phyloP scores from a whole-genome alignment of 345 rosid species.

The Lagerstroemia speciosa region DNA sequence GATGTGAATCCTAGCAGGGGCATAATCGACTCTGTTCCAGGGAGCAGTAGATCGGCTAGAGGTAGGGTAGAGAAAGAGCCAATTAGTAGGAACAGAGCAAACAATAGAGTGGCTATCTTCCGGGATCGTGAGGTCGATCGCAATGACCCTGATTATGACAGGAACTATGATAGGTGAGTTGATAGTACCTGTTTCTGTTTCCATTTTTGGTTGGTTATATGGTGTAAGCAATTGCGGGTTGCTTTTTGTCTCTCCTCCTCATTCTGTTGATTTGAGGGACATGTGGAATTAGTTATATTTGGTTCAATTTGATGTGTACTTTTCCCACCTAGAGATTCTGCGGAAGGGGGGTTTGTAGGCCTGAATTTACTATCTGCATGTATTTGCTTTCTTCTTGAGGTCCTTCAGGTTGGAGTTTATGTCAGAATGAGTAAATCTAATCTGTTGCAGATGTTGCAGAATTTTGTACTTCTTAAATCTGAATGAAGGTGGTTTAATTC shows the following conservation, averaged over 20 bases:
- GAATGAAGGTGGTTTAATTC: neutral
- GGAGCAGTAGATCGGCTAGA: conserved; percentile 43
- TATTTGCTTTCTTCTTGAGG: neutral
- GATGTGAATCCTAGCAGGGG: conserved; percentile 36
- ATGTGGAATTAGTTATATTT: neutral
- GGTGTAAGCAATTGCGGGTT: neutral
- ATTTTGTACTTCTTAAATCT: neutral
- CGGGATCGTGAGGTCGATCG: conserved; percentile 71
- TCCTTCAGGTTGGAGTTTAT: neutral
- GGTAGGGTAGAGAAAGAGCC: conserved; percentile 60
- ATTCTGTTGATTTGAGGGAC: neutral
- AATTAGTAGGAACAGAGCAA: conserved; percentile 39
- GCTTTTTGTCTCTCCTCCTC: neutral
- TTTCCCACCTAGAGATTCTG: neutral
- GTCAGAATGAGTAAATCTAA: neutral
- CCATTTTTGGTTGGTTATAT: neutral
- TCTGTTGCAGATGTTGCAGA: neutral
- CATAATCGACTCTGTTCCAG: conserved; percentile 40
- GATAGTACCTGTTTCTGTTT: neutral
- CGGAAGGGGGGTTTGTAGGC: neutral
- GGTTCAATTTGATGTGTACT: neutral
- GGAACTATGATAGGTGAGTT: conserved; percentile 59
- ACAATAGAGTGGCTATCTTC: conserved; percentile 62
- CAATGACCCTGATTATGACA: conserved; percentile 78
- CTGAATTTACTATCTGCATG: neutral